phyloP scores from a whole-genome alignment of 2,329 filamentous ascomycete species.

The Microdochium bolleyi region DNA sequence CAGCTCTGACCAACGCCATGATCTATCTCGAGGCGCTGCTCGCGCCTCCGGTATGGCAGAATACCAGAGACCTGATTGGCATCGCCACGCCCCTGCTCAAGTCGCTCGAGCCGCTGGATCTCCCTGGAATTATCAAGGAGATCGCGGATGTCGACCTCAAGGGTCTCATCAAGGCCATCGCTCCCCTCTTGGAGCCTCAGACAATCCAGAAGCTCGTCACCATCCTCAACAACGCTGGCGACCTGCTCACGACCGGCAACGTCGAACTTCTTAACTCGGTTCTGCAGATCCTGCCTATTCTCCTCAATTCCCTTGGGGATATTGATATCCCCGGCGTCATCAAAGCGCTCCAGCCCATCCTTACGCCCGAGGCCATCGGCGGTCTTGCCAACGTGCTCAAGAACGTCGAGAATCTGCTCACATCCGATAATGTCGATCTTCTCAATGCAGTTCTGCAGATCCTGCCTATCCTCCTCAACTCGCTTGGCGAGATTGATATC shows the following conservation, averaged over 20 bases:
- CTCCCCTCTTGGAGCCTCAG: slow-evolving; percentile 17
- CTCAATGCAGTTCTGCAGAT: slow-evolving; percentile 3
- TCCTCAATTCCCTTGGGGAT: background rate
- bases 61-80: slow-evolving; percentile 14
- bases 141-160: slow-evolving; percentile 22
- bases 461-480: slow-evolving; percentile 5
- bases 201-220: slow-evolving; percentile 23
- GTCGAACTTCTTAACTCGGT: slow-evolving; percentile 4
- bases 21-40: slow-evolving; percentile 28
- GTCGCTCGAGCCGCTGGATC: slow-evolving; percentile 15
- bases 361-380: slow-evolving; percentile 4
- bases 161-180: slow-evolving; percentile 20
- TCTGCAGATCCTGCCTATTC: background rate
- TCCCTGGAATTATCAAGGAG: slow-evolving; percentile 16
- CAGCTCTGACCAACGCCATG: slow-evolving; percentile 30
- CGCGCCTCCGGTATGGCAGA: slow-evolving; percentile 24
- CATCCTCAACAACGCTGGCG: slow-evolving; percentile 26
- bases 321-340: background rate
- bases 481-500: slow-evolving; percentile 11
- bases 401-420: slow-evolving; percentile 9
- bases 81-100: slow-evolving; percentile 19
- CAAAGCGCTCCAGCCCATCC: background rate
- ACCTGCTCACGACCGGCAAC: slow-evolving; percentile 21
- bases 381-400: slow-evolving; percentile 6
- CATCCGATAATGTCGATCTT: slow-evolving; percentile 13